phyloP scores from a whole-genome alignment of 192 early-diverging fungal species.

The Chytriomyces sp. region DNA sequence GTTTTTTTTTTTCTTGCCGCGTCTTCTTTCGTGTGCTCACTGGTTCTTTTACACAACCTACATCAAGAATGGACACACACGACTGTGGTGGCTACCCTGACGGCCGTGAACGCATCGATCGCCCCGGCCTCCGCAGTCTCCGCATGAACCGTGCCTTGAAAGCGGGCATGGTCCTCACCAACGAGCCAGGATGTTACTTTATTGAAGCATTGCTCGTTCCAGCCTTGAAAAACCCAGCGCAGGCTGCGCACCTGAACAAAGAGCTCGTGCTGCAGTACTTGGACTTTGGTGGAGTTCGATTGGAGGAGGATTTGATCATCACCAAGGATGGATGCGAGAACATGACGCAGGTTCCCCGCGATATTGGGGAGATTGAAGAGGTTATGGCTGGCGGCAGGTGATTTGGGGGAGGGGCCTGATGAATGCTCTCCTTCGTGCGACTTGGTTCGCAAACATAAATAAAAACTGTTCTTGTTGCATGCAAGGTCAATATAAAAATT shows the following conservation, averaged over 20 bases:
- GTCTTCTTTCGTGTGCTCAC: constrained; percentile 3
- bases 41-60: too few relatives aligned
- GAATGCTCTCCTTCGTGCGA: too few relatives aligned
- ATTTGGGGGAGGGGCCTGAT: background rate
- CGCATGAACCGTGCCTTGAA: constrained; percentile 76
- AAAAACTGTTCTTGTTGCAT: too few relatives aligned
- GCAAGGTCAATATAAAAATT: too few relatives aligned
- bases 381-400: constrained; percentile 43
- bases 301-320: constrained; percentile 90
- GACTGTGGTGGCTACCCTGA: constrained; percentile 78
- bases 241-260: constrained; percentile 69
- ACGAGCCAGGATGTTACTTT: constrained; percentile 95
- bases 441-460: too few relatives aligned
- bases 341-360: constrained; percentile 67
- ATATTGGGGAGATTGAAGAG: constrained; percentile 80
- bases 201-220: constrained; percentile 76
- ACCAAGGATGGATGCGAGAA: constrained; percentile 78
- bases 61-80: constrained; percentile 10
- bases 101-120: constrained; percentile 71
- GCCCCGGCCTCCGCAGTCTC: constrained; percentile 74
- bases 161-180: constrained; percentile 85
- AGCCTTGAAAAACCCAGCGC: constrained; percentile 49
- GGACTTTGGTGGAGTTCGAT: constrained; percentile 88
- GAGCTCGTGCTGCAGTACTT: constrained; percentile 69
- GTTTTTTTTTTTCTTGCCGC: background rate